Base-by-base conservation (phyloP, 1,139 yeast genomes). In the Zygosaccharomyces sapae region DNA sequence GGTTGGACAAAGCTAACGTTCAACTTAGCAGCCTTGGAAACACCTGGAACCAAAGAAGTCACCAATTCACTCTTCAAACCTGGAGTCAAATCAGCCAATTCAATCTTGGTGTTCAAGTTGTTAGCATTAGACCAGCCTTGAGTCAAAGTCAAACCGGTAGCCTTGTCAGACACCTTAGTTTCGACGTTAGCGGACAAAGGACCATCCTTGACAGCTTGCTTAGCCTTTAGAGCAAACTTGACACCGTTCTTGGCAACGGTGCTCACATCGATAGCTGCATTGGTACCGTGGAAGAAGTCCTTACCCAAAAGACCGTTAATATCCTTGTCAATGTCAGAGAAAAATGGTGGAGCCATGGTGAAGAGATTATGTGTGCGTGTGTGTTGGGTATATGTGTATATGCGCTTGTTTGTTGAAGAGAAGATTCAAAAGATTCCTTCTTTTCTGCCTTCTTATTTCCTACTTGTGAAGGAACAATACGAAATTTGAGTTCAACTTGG, bases 41-140 rank as follows among this genome's bases (percentile, higher is more conserved):
- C 85, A 67, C 81, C 82, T 70, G 98, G 98, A 61, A 86, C 80
- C 68, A 86, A 86, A 43, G 89, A 76, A 59, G 97, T 87, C 69
- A 85, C 82, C 68, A 92, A 77, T 73, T 90, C 97, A 60, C 95
- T 86, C 77, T 89, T 90, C 65, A 92, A 80, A 63, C 97, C 97
- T 62, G 96, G 96, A 56, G 96, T 86, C 73, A 90, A 80, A 72
- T 90, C 95, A 55, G 84, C 80, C 67, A 92, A 79, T 77, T 90
- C 97, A 63, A 92, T 79, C 80, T 88, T 90, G 75, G 97, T 87
- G 77, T 82, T 86, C 69, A 92, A 77, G 58, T 86, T 79, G 72
- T 92, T 92, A 71, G 95, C 85, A 62, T 95, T 87, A 76, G 89
- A 84, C 97, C 97, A 90, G 66, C 96, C 96, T 77, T 92, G 97